Evolutionary conservation across 2,329 filamentous ascomycete genomes (phyloP), one percentile per base, ranked within the genome.

Genomic region (Hortaea sp.): DNA sequence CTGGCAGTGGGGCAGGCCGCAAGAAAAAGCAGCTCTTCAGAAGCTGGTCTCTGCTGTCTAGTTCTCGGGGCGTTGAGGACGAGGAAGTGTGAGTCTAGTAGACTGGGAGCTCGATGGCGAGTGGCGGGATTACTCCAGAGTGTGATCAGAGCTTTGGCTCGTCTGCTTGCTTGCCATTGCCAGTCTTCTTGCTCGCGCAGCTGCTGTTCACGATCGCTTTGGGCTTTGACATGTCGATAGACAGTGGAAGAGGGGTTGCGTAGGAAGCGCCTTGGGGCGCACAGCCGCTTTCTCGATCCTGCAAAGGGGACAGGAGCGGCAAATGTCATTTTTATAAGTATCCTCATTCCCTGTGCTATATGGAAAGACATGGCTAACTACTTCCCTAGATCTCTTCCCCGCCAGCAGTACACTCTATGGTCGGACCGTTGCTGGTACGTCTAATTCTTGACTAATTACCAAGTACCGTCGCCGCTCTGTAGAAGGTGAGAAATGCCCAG

Each of bases 101-200:
- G 20, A 20, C 20, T 20, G 20, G 20, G 20, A 20, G 20, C 20
- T 20, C 20, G 20, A 20, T 20, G 20, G 44, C 30, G 45, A 49
- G 63, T 59, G 57, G 67, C 69, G 75, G 87, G 86, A 88, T 85
- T 85, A 88, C 87, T 88, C 85, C 79, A 65, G 82, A 78, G 85
- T 88, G 88, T 85, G 85, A 82, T 94, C 87, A 94, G 88, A 88
- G 87, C 74, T 81, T 88, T 73, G 86, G 77, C 87, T 90, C 89
- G 85, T 90, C 86, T 72, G 76, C 56, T 71, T 6, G 11, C 62
- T 63, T 54, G 43, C 47, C 43, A 51, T 51, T 47, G 56, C 57
- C 51, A 45, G 50, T 53, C 38, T 40, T 41, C 44, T 49, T 44
- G 43, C 35, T 29, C 13, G 32, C 41, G 45, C 48, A 44, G 46